Evolutionary conservation across 495 filamentous ascomycete genomes (phyloP), one percentile per base, ranked within the genome.

Genomic region (Hypomontagnella submonticulosa): DNA sequence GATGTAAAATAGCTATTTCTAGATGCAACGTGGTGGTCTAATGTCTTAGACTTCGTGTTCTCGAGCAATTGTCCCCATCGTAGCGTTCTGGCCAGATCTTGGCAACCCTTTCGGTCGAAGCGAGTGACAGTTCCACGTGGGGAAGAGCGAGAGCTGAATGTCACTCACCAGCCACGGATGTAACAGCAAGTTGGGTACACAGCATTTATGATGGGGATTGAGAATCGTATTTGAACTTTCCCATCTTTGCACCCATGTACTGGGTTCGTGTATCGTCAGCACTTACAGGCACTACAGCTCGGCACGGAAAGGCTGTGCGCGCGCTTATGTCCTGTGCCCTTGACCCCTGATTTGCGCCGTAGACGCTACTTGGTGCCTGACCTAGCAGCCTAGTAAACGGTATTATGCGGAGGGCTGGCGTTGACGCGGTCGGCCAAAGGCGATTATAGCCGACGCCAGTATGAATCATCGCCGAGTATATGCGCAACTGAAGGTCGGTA

Each of bases 161-260:
- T 10, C 15, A 52, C 51, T n/a, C 51, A 9, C 61, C 57, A 68
- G 66, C 60, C 48, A 49, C 50, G 63, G 49, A 16, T 56, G 32
- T 40, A 59, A 36, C 18, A 19, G 44, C n/a, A 33, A 40, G 7
- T 37, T 7, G 41, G 47, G 43, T 37, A 53, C 63, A 61, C 57
- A 41, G 15, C 51, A 67, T 61, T 13, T 23, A 59, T 13, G 19
- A 69, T 63, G 60, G 60, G 34, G 33, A 69, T 56, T 55, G 54
- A 16, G 16, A 43, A 68, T 55, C 65, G 54, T 43, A 68, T 68
- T 69, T 57, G 4, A 52, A 57, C 59, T 59, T 69, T 61, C 54
- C 66, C 66, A 64, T 64, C 16, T 27, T 16, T 43, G 4, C 3
- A 15, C 19, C 30, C 20, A 53, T 57, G 37, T 44, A 4, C 51